Percentiles rank a stretch among this genome's conserved stretches.
Conservation (phyloP, 306 rosid genomes). For the Trifolium subterraneum region DNA sequence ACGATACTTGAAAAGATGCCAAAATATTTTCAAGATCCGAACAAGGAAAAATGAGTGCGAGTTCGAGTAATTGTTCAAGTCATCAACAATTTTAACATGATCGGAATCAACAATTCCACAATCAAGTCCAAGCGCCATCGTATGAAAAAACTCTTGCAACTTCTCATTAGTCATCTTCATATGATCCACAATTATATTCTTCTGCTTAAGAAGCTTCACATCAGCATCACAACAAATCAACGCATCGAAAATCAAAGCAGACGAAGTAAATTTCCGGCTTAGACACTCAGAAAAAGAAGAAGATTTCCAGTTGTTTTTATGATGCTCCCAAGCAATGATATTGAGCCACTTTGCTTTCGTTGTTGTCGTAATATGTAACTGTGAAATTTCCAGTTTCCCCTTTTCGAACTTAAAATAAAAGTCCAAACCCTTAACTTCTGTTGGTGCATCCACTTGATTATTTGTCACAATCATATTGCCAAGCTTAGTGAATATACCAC, state of each 20-base stretch:
- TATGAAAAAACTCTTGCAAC: neutral
- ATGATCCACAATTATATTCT: neutral
- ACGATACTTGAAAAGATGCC: neutral
- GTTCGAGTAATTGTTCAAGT: neutral
- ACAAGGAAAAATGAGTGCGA: neutral
- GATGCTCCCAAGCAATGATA: constrained; percentile 17
- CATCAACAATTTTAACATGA: neutral
- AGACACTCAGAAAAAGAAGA: neutral
- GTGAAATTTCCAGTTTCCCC: neutral
- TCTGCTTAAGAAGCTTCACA: constrained; percentile 11
- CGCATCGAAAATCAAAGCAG: neutral
- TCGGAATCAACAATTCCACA: neutral
- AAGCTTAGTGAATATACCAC: neutral
- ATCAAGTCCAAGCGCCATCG: neutral
- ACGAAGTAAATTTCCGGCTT: neutral
- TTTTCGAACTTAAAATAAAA: neutral
- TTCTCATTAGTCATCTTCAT: neutral
- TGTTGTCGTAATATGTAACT: neutral
- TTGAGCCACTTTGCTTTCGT: neutral
- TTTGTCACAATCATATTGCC: neutral
- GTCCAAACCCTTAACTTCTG: neutral
- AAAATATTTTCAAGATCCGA: neutral
- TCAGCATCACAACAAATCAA: neutral
- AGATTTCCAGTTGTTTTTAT: neutral
- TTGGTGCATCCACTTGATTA: neutral